Conservation (phyloP, 305 asterid species). For the Caryopteris hybrid region DNA sequence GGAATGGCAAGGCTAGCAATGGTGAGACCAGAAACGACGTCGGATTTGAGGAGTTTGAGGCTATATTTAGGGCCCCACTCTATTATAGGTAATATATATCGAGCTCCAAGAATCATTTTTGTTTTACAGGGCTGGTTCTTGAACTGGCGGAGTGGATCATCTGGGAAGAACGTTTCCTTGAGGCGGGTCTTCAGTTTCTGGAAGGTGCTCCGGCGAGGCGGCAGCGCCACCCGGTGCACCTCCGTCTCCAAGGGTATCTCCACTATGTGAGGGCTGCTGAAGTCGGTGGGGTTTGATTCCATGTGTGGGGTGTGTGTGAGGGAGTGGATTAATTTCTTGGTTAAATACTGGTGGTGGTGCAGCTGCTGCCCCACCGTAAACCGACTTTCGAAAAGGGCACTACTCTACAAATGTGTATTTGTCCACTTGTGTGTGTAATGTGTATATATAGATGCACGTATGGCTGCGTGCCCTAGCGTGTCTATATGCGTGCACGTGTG, state of each 20-base stretch:
- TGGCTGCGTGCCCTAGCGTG: no score
- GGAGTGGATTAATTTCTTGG: no score
- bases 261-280: constrained; percentile 15
- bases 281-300: constrained; percentile 7
- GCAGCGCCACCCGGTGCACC: constrained; percentile 60
- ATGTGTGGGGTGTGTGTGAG: no score
- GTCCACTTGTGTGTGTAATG: no score
- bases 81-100: constrained; percentile 59
- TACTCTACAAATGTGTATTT: no score
- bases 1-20: constrained; percentile 98
- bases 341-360: no score
- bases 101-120: constrained; percentile 49
- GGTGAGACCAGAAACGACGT: constrained; percentile 87
- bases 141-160: constrained; percentile 83
- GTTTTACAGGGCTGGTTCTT: constrained; percentile 41
- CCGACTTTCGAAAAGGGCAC: no score
- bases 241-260: constrained; percentile 43
- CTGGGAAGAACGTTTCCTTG: constrained; percentile 80
- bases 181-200: constrained; percentile 50
- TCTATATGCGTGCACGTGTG: no score
- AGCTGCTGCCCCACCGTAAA: no score
- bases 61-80: constrained; percentile 74
- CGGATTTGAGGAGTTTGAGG: constrained; percentile 65
- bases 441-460: no score
- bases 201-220: constrained; percentile 57